Evolutionary conservation across 2,329 filamentous ascomycete genomes (phyloP), one percentile per base, ranked within the genome.

Genomic region (Aspergillus latus): DNA sequence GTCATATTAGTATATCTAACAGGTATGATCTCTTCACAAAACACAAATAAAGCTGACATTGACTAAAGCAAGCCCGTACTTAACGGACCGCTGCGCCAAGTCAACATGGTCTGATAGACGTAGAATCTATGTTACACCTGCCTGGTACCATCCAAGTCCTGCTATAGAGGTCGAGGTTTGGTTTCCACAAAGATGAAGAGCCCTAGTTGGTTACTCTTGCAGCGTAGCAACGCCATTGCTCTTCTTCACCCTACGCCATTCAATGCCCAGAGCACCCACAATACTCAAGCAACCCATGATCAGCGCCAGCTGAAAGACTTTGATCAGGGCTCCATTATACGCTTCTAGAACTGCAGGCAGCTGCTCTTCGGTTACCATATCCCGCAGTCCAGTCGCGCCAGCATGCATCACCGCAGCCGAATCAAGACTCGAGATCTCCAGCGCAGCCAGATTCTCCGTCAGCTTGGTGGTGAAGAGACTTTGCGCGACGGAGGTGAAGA

Each of bases 381-480:
- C 9, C 28, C 28, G 34, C 5, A 56, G 8, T n/a, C 13, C 15
- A 9, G 48, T 42, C 10, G 49, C 48, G 11, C 54, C 48, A 34
- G 43, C 36, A 5, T 28, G 34, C 8, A 29, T 21, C 6, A 52
- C 28, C 4, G 6, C 8, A 1, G 11, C 6, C 5, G 40, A 13
- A 36, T 48, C 16, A 5, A 48, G 6, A 4, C 43, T 34, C 4
- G 34, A 34, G 10, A 37, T 21, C 1, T 48, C 26, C 10, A 5
- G 13, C n/a, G 30, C 9, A 2, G 9, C n/a, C 5, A 54, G 28
- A 3, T 30, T 29, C 2, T 10, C 10, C 16, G 51, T 3, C 1
- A 76, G 64, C 21, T 67, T 57, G 50, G 73, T 75, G n/a, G 66
- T 65, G 59, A 77, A 75, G 4, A 76, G 60, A 3, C 72, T 75